phyloP scores from a whole-genome alignment of 805 yeast species.

The Pichia cabralensis region DNA sequence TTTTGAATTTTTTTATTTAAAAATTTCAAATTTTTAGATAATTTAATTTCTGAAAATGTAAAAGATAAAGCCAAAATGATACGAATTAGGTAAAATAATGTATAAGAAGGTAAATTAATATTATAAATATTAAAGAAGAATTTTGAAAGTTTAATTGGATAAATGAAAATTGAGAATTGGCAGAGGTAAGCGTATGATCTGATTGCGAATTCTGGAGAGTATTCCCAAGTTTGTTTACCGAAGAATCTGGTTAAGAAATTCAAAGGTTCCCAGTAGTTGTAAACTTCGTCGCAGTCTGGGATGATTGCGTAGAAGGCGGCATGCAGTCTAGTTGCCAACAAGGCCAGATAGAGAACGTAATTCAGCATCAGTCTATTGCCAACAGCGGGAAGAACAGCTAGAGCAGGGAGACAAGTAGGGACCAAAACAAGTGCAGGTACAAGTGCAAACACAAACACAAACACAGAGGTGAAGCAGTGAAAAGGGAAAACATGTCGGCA shows the following conservation, averaged over 20 bases:
- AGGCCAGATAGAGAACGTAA: constrained; percentile 2
- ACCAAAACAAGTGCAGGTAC: too few relatives aligned
- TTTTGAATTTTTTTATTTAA: constrained; percentile 34
- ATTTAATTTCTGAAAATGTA: constrained; percentile 41
- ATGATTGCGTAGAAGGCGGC: constrained; percentile 51
- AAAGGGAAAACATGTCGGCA: too few relatives aligned
- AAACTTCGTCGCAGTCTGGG: constrained; percentile 87
- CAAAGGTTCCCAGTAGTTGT: constrained; percentile 91
- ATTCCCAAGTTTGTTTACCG: constrained; percentile 96
- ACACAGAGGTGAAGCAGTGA: too few relatives aligned
- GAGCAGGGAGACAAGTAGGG: too few relatives aligned
- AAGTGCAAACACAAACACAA: too few relatives aligned
- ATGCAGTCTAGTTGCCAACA: constrained; percentile 11
- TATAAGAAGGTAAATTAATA: constrained; percentile 9
- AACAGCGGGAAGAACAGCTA: too few relatives aligned
- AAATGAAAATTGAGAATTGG: constrained; percentile 29
- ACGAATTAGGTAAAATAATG: constrained; percentile 47
- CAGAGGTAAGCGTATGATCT: constrained; percentile 74
- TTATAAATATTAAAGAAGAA: background rate
- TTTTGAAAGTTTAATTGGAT: constrained; percentile 14
- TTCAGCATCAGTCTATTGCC: too few relatives aligned
- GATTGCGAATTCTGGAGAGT: constrained; percentile 81
- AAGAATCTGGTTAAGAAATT: constrained; percentile 68
- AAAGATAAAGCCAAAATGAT: constrained; percentile 31
- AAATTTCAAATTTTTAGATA: constrained; percentile 34